Evolutionary conservation across 2,329 filamentous ascomycete genomes (phyloP).

Genomic region (Colletotrichum sp.): DNA sequence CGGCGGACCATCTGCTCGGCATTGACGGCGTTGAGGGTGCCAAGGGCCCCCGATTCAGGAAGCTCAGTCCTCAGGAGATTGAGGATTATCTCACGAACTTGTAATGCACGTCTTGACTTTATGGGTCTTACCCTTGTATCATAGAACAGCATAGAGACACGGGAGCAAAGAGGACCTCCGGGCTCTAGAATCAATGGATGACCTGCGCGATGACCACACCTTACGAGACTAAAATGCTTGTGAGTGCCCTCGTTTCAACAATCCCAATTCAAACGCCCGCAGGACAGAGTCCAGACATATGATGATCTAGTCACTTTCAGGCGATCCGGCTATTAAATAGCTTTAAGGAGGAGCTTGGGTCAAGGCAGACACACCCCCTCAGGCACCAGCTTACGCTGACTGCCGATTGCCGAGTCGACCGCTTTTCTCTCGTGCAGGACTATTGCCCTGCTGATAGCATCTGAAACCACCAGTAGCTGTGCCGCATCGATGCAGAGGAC

Average conservation of each 20-base stretch:
- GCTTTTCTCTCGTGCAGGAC: neutral
- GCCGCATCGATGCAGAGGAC: neutral
- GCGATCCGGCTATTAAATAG: neutral
- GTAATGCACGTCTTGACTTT: slow-evolving; percentile 54
- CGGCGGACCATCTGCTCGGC: slow-evolving; percentile 90
- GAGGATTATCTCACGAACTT: slow-evolving; percentile 99
- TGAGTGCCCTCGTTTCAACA: neutral
- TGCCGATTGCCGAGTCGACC: neutral
- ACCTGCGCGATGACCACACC: slow-evolving; percentile 1
- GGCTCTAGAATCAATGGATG: slow-evolving; percentile 23
- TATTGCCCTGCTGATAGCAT: neutral
- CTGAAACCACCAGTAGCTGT: neutral
- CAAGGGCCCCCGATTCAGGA: slow-evolving; percentile 86
- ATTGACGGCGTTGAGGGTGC: slow-evolving; percentile 89
- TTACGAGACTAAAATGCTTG: neutral
- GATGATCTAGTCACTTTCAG: neutral
- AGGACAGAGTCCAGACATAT: neutral
- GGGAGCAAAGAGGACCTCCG: slow-evolving; percentile 4
- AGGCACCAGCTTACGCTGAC: neutral
- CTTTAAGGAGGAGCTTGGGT: neutral
- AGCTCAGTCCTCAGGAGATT: slow-evolving; percentile 96
- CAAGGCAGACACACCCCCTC: neutral
- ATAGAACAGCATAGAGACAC: slow-evolving; percentile 34
- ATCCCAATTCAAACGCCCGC: neutral
- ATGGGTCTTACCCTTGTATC: slow-evolving; percentile 37